Percentiles rank a stretch among this genome's conserved stretches.
Conservation (phyloP, 345 rosid genomes). For the Salix caprea region DNA sequence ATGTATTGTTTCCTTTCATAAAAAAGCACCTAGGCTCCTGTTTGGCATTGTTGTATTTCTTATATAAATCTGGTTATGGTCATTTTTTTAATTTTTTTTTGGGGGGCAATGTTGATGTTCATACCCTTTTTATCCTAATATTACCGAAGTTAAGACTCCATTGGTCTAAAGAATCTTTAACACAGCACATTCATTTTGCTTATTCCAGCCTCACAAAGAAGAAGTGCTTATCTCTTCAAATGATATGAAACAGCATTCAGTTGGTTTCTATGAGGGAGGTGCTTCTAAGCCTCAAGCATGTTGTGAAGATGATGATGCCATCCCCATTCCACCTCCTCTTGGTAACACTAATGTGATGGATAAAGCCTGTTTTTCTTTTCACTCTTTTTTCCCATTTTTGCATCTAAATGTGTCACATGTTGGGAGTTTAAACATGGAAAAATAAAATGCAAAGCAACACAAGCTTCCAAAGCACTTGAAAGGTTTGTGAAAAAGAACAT, state of each 20-base stretch:
- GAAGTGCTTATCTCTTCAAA: conserved; percentile 10
- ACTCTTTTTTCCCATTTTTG: background rate
- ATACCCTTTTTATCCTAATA: too few species aligned
- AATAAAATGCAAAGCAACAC: background rate
- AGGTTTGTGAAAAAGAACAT: too few species aligned
- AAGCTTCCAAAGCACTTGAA: too few species aligned
- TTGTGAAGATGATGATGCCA: conserved; percentile 20
- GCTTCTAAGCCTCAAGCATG: conserved; percentile 13
- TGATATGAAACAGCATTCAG: conserved; percentile 11
- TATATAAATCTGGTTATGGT: too few species aligned
- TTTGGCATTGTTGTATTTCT: too few species aligned
- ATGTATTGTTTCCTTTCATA: too few species aligned
- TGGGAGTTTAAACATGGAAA: background rate
- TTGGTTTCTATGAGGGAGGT: conserved; percentile 10
- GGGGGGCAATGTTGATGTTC: too few species aligned
- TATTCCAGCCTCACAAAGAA: conserved; percentile 27
- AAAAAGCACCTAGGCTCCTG: too few species aligned
- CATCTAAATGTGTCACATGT: background rate
- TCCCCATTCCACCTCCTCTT: conserved; percentile 57
- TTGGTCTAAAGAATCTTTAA: background rate
- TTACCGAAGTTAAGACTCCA: background rate
- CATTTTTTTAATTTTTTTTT: too few species aligned
- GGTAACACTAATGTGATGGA: conserved; percentile 33
- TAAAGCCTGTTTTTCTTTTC: background rate
- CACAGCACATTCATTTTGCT: background rate